Evolutionary conservation across 108 stramenopile species (phyloP).

Genomic region (Cyclotella distinguenda): DNA sequence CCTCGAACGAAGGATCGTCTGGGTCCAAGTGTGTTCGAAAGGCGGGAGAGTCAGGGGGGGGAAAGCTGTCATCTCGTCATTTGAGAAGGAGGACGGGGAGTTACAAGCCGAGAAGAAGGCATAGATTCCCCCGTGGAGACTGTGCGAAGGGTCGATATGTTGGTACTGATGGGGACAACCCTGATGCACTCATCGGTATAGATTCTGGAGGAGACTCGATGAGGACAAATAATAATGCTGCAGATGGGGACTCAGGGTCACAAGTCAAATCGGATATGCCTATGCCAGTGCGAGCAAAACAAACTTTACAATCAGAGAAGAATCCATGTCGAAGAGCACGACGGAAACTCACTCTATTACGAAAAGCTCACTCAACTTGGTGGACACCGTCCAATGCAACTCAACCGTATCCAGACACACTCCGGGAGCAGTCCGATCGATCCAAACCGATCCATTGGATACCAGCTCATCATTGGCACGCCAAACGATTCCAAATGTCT

Average conservation of each 20-base stretch:
- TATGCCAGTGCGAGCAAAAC: too few species aligned
- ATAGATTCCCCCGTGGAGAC: constrained; percentile 55
- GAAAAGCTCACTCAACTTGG: constrained; percentile 27
- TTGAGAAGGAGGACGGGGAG: constrained; percentile 75
- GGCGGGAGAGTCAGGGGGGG: constrained; percentile 53
- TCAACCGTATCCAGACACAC: background rate
- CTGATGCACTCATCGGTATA: background rate
- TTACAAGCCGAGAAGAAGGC: constrained; percentile 47
- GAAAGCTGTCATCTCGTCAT: constrained; percentile 73
- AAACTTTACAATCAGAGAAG: background rate
- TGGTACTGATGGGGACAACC: constrained; percentile 7
- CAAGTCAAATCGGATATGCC: too few species aligned
- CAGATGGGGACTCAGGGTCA: background rate
- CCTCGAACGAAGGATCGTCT: background rate
- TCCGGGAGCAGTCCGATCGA: background rate
- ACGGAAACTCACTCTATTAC: constrained; percentile 38
- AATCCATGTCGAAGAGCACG: constrained; percentile 39
- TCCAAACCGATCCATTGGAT: constrained; percentile 53
- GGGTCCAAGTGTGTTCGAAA: too few species aligned
- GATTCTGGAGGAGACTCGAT: background rate
- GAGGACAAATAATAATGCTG: background rate
- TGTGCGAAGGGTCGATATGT: background rate
- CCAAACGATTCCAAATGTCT: constrained; percentile 80
- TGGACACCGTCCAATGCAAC: constrained; percentile 15
- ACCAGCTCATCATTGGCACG: constrained; percentile 80